Evolutionary conservation across 352 stramenopile genomes (phyloP), one percentile per base, ranked within the genome.

Genomic region (Phytophthora agathidicida): DNA sequence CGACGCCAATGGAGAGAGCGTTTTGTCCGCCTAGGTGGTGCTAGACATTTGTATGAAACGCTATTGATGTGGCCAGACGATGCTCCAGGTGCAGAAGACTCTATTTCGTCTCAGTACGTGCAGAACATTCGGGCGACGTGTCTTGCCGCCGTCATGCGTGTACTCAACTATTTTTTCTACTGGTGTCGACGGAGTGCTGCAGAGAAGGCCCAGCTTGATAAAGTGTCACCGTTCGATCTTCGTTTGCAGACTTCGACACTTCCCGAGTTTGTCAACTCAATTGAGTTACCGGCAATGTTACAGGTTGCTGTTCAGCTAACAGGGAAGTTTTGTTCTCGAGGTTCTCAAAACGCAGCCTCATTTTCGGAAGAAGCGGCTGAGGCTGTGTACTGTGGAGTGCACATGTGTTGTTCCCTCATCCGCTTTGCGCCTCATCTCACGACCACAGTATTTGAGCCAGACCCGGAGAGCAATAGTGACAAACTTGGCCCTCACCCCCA

Each of bases 1-100:
- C 72, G 78, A 19, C 72, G 85, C 16, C 81, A 93, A 36, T 94
- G 85, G 85, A 78, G 81, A 32, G 81, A 94, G 19, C 81, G 81
- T 0, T 94, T 94, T 48, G 68, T 91, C 14, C 80, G 83, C 7
- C 56, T 93, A 8, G 83, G 81, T 16, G 85, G 85, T 8, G 51
- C 59, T 0, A 55, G 37, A 5, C 70, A 91, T 56, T 35, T 94
- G 10, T 77, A 77, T 36, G 53, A 73, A 17, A 68, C 43, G 7
- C 43, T 88, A 8, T 24, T 81, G 5, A 45, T 60, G 13, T 81
- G 68, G 69, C 30, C 44, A 20, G 5, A 49, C 0, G 39, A 23
- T 20, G 9, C 7, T 10, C 22, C 19, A 37, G 11, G 7, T 14
- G 23, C 10, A 14, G 11, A 20, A 46, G 35, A 45, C 3, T 64